Percentiles rank a stretch among this genome's conserved stretches.
Conservation (phyloP, 2,329 filamentous ascomycete species). For the Aspergillus pseudoglaucus region DNA sequence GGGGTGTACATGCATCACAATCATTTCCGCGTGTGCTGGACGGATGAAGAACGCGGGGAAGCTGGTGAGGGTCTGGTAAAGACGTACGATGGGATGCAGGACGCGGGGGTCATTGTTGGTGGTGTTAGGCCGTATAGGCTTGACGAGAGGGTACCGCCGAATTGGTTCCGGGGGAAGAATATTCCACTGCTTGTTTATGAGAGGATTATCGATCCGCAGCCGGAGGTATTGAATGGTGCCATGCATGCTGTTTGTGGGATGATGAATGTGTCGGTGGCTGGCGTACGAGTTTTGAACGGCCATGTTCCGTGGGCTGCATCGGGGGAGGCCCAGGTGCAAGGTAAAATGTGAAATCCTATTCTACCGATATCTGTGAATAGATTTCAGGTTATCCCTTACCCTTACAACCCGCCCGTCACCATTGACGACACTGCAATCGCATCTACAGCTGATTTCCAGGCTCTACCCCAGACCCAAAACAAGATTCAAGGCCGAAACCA, state of each 20-base stretch:
- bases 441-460: too few species aligned
- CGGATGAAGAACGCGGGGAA: conserved; percentile 22
- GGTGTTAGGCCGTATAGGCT: conserved; percentile 9
- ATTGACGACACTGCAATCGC: not conserved
- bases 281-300: conserved; percentile 4
- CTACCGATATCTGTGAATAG: not conserved
- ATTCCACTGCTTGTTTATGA: conserved; percentile 31
- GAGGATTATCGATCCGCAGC: conserved; percentile 20
- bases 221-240: conserved; percentile 12
- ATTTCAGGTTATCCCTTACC: conserved; percentile 1
- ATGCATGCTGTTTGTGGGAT: conserved; percentile 9
- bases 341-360: conserved; percentile 5
- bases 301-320: conserved; percentile 5
- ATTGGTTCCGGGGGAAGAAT: conserved; percentile 15
- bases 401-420: not conserved
- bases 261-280: not conserved
- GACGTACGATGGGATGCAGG: conserved; percentile 25
- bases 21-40: conserved; percentile 27
- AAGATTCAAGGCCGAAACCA: too few species aligned
- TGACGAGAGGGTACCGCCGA: conserved; percentile 18
- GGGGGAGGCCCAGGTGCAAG: not conserved
- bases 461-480: too few species aligned
- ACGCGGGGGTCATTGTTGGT: conserved; percentile 22
- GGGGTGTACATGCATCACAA: conserved; percentile 24
- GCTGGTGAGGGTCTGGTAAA: conserved; percentile 12